Percentiles rank a stretch among this genome's conserved stretches.
These are phyloP conservation scores for Metschnikowia koreensis DNA, from an alignment of 805 yeast genomes.

Conservation along the genomic window DNA sequence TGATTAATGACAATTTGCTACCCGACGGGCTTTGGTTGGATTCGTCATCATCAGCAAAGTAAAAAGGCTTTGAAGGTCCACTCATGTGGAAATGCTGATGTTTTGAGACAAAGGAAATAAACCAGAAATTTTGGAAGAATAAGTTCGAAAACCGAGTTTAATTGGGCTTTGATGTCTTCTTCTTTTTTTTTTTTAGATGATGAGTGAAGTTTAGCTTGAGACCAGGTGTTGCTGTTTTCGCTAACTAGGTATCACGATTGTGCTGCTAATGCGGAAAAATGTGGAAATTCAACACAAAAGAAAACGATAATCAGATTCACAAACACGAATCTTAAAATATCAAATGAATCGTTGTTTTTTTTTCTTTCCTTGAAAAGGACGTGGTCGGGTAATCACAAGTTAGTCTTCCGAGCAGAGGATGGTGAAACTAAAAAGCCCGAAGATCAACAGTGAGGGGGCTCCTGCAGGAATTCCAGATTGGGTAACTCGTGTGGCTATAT, in stretches of 20 bases:
- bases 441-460: slow-evolving; percentile 3
- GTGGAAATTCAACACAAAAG: neutral
- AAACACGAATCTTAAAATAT: no score
- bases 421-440: neutral
- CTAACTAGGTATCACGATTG: no score
- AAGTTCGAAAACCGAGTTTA: no score
- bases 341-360: no score
- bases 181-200: no score
- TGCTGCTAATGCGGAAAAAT: no score
- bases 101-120: neutral
- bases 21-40: neutral
- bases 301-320: neutral
- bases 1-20: neutral
- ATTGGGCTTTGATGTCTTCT: no score
- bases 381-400: no score
- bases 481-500: neutral
- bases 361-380: no score
- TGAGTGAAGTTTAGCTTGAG: neutral
- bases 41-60: slow-evolving; percentile 19
- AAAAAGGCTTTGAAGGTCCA: slow-evolving; percentile 6
- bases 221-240: neutral
- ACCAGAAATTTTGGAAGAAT: neutral
- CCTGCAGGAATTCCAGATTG: slow-evolving; percentile 1
- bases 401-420: neutral
- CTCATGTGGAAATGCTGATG: neutral